Evolutionary conservation across 2,329 filamentous ascomycete species (phyloP).

Genomic region (Phoma herbarum): DNA sequence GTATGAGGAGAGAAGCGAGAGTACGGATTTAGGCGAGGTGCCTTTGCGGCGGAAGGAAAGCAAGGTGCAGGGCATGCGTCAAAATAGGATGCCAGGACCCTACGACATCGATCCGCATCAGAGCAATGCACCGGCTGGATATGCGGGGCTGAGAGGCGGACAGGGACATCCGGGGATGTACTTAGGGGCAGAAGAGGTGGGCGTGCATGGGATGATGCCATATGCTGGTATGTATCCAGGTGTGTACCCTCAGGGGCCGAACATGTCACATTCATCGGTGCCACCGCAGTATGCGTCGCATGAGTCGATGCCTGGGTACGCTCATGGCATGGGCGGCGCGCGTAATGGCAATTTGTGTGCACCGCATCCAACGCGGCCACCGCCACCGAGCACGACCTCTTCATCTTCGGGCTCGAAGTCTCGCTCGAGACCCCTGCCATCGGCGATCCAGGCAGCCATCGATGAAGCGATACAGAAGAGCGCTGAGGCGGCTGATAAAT

Average conservation of each 20-base stretch:
- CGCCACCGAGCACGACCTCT: not conserved
- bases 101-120: not conserved
- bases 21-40: not conserved
- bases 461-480: conserved; percentile 2
- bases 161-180: not conserved
- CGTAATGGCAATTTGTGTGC: not conserved
- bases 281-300: not conserved
- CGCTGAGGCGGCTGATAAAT: not conserved
- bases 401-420: not conserved
- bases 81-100: not conserved
- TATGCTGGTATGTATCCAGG: not conserved
- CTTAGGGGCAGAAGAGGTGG: not conserved
- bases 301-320: not conserved
- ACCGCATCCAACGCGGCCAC: not conserved
- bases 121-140: not conserved
- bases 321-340: not conserved
- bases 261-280: not conserved
- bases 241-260: not conserved
- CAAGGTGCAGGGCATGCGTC: not conserved
- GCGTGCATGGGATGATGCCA: not conserved
- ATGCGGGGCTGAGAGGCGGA: not conserved
- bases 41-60: not conserved
- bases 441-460: conserved; percentile 2
- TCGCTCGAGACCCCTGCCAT: not conserved
- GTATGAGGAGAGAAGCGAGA: not conserved